phyloP scores from a whole-genome alignment of 2,329 filamentous ascomycete genomes.

The Colletotrichum kahawae region DNA sequence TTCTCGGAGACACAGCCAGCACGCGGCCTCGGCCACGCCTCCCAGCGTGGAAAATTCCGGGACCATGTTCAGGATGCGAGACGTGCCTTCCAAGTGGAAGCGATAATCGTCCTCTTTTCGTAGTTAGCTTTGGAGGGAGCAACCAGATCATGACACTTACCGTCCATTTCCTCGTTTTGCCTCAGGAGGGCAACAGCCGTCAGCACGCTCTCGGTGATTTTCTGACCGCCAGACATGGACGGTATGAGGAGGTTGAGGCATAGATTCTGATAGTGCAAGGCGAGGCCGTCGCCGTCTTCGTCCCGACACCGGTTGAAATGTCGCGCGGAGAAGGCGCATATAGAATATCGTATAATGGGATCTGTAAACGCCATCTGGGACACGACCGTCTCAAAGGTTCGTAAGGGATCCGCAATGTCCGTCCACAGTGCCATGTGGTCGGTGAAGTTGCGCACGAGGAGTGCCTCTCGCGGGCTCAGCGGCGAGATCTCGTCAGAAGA shows the following conservation, averaged over 20 bases:
- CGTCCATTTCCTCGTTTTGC: background rate
- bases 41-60: background rate
- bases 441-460: background rate
- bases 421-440: background rate
- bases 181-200: background rate
- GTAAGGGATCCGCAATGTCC: background rate
- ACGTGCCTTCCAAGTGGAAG: background rate
- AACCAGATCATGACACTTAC: background rate
- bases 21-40: background rate
- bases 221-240: background rate
- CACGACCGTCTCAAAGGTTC: background rate
- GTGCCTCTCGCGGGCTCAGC: background rate
- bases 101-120: background rate
- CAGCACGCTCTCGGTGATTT: background rate
- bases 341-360: background rate
- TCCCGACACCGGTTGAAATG: background rate
- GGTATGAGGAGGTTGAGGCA: background rate
- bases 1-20: background rate
- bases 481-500: background rate
- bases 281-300: background rate
- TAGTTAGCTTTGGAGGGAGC: accelerated
- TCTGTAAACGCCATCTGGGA: background rate
- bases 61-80: background rate
- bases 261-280: background rate
- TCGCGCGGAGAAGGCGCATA: background rate